A percentile compares a stretch with the other conserved stretches of the same genome.
Evolutionary conservation across 2,329 filamentous ascomycete species (phyloP).

Genomic region (Hymenotorrendiella dingleyae): DNA sequence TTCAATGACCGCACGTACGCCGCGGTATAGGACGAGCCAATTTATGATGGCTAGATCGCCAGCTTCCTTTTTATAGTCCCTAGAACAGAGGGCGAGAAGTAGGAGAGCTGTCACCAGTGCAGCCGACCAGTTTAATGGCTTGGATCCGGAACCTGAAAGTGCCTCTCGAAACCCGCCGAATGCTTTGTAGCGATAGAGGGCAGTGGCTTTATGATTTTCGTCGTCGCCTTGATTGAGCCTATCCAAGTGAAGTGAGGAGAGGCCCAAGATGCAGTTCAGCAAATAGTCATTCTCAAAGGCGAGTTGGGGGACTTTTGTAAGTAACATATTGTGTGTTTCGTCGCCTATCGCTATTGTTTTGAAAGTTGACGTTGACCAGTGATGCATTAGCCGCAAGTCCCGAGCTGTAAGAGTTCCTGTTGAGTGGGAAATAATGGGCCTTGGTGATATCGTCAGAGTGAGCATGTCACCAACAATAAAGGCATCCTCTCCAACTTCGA

Average conservation of each 20-base stretch:
- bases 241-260: slow-evolving; percentile 26
- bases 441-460: no score
- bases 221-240: slow-evolving; percentile 11
- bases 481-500: no score
- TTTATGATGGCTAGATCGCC: slow-evolving; percentile 22
- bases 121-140: slow-evolving; percentile 22
- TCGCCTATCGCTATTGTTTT: slow-evolving; percentile 14
- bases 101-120: slow-evolving; percentile 24
- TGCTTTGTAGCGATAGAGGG: slow-evolving; percentile 21
- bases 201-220: slow-evolving; percentile 15
- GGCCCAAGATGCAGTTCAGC: slow-evolving; percentile 24
- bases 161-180: slow-evolving; percentile 21
- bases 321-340: slow-evolving; percentile 13
- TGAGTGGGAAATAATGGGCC: slow-evolving; percentile 13
- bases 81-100: slow-evolving; percentile 21
- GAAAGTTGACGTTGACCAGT: slow-evolving; percentile 24
- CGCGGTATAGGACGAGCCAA: slow-evolving; percentile 25
- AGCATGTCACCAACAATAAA: no score
- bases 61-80: slow-evolving; percentile 8
- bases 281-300: slow-evolving; percentile 27
- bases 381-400: slow-evolving; percentile 26
- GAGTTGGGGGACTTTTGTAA: slow-evolving; percentile 21
- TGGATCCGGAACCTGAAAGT: slow-evolving; percentile 11
- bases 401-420: slow-evolving; percentile 14
- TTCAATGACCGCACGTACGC: slow-evolving; percentile 16